Evolutionary conservation across 768 basidiomycete species (phyloP).

Genomic region (Suillus decipiens): DNA sequence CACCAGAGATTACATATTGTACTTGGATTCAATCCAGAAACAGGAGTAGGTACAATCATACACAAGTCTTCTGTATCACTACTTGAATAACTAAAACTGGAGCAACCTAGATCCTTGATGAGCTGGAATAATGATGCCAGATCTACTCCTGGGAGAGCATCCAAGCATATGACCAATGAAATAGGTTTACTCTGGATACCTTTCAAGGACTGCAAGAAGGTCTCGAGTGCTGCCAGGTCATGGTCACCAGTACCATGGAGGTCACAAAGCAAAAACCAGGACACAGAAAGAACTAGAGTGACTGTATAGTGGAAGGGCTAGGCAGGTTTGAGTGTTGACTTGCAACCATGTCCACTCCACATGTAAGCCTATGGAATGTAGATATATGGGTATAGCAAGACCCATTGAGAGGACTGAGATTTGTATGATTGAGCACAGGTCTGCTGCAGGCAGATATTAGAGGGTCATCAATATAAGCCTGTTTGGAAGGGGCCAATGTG

Average conservation of each 20-base stretch:
- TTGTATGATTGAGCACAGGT: not conserved
- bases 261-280: not conserved
- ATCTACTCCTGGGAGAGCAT: not conserved
- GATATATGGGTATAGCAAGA: not conserved
- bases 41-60: not conserved
- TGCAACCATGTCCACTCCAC: not conserved
- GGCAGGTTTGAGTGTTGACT: not conserved
- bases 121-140: not conserved
- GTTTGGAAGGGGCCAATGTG: not conserved
- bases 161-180: not conserved
- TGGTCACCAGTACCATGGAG: not conserved
- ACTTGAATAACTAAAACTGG: not conserved
- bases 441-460: not conserved
- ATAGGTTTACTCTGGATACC: not conserved
- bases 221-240: constrained; percentile 1
- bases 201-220: not conserved
- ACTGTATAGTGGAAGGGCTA: constrained; percentile 1
- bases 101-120: not conserved
- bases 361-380: not conserved
- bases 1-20: not conserved
- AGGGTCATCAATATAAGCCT: not conserved
- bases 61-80: not conserved
- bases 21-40: not conserved
- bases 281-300: not conserved
- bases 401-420: not conserved